A percentile compares a stretch with the other conserved stretches of the same genome.
Evolutionary conservation across 371 early-diverging fungal genomes (phyloP).

Genomic region (Rhizopus sp.): DNA sequence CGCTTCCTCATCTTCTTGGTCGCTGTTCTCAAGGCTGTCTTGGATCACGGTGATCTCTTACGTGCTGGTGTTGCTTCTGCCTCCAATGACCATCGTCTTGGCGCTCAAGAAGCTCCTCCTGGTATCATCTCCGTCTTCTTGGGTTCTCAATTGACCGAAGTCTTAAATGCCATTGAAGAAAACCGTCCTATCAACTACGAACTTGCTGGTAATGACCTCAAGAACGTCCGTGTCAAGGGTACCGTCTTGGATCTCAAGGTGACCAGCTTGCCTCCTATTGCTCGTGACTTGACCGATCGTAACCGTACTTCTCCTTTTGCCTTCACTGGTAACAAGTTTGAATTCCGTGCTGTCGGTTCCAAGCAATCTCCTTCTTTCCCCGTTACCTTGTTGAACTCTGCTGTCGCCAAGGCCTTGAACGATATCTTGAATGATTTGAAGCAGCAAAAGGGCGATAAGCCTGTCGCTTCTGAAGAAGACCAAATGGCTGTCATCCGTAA

Average conservation of each 20-base stretch:
- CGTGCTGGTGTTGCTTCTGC: slow-evolving; percentile 91
- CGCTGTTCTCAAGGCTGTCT: slow-evolving; percentile 87
- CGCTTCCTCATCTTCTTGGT: slow-evolving; percentile 94
- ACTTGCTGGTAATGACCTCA: slow-evolving; percentile 75
- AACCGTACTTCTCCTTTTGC: slow-evolving; percentile 99
- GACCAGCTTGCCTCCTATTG: slow-evolving; percentile 85
- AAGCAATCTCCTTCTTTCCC: slow-evolving; percentile 98
- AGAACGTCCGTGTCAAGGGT: slow-evolving; percentile 92
- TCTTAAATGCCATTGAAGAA: slow-evolving; percentile 89
- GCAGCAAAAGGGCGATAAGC: slow-evolving; percentile 78
- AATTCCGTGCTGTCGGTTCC: slow-evolving; percentile 99
- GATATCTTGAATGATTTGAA: slow-evolving; percentile 75
- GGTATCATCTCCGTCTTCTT: slow-evolving; percentile 96
- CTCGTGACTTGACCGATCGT: slow-evolving; percentile 97
- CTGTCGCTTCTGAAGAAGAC: slow-evolving; percentile 81
- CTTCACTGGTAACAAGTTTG: slow-evolving; percentile 99
- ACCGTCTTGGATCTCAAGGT: slow-evolving; percentile 95
- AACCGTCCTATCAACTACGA: slow-evolving; percentile 81
- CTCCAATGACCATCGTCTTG: slow-evolving; percentile 96
- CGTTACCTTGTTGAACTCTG: slow-evolving; percentile 89
- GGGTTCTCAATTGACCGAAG: slow-evolving; percentile 93
- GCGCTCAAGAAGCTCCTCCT: slow-evolving; percentile 98
- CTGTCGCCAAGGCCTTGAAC: slow-evolving; percentile 83
- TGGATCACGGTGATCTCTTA: slow-evolving; percentile 86
- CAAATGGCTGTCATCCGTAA: slow-evolving; percentile 84